These are phyloP conservation scores for Polygonum maritimum DNA, from an alignment of 148 eudicot species.

Conservation along the genomic window DNA sequence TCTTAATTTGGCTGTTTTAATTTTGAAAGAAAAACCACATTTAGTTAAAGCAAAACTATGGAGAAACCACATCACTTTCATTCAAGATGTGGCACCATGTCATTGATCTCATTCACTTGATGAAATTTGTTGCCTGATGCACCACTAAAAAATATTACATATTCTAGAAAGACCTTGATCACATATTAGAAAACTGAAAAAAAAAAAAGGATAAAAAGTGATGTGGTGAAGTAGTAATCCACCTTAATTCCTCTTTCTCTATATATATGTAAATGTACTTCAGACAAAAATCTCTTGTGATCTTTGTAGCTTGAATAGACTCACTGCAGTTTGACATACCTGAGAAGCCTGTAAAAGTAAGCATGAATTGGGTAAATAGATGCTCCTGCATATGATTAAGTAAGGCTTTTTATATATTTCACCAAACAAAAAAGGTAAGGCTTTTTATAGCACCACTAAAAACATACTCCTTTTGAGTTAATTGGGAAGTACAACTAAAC, in stretches of 20 bases:
- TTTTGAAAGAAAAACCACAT: no score
- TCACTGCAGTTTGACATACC: background rate
- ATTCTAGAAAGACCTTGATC: no score
- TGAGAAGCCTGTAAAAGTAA: background rate
- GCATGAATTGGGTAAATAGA: background rate
- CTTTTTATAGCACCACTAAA: no score
- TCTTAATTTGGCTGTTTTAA: no score
- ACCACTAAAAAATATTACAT: no score
- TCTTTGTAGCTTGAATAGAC: background rate
- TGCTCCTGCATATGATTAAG: no score
- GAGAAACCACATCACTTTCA: background rate
- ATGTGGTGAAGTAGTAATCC: no score
- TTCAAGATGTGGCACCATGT: background rate
- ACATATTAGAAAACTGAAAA: no score
- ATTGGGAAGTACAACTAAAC: background rate
- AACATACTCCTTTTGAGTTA: background rate
- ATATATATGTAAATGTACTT: background rate
- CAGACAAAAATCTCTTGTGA: background rate
- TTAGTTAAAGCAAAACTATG: no score
- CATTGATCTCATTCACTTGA: background rate
- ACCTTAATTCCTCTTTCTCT: no score
- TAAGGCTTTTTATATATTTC: background rate
- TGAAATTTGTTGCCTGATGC: background rate
- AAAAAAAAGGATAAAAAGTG: no score
- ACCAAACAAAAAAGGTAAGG: no score